Evolutionary conservation across 768 basidiomycete genomes (phyloP).

Genomic region (Tricholoma sp.): DNA sequence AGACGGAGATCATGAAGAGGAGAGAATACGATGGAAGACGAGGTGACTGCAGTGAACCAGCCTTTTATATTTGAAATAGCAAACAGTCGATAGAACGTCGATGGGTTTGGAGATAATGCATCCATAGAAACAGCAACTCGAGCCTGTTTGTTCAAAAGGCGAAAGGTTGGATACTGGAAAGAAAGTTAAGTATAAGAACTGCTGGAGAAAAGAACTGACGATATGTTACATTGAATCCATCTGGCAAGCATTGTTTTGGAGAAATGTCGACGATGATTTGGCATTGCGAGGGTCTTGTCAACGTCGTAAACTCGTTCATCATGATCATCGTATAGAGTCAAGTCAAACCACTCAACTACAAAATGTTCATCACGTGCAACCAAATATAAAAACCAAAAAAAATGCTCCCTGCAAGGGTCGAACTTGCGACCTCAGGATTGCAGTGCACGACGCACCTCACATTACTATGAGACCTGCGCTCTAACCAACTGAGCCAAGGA

Average conservation of each 20-base stretch:
- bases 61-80: constrained; percentile 54
- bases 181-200: background rate
- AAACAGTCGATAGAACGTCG: constrained; percentile 45
- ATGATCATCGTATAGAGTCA: no score
- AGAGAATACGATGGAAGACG: constrained; percentile 50
- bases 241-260: constrained; percentile 32
- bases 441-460: constrained; percentile 23
- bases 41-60: constrained; percentile 61
- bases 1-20: constrained; percentile 56
- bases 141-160: constrained; percentile 53
- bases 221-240: constrained; percentile 47
- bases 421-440: constrained; percentile 52
- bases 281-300: constrained; percentile 31
- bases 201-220: constrained; percentile 13
- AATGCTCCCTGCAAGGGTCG: constrained; percentile 45
- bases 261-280: constrained; percentile 33
- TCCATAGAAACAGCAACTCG: constrained; percentile 59
- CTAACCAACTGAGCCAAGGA: constrained; percentile 48
- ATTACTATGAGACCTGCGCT: constrained; percentile 43
- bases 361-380: no score
- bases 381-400: no score
- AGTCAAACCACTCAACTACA: no score
- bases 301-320: constrained; percentile 34
- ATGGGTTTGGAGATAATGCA: constrained; percentile 39
- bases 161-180: constrained; percentile 42